Percentiles rank a stretch among this genome's conserved stretches.
These are phyloP conservation scores for Alternaria dauci DNA, from an alignment of 2,329 filamentous ascomycete genomes.

Conservation along the genomic window DNA sequence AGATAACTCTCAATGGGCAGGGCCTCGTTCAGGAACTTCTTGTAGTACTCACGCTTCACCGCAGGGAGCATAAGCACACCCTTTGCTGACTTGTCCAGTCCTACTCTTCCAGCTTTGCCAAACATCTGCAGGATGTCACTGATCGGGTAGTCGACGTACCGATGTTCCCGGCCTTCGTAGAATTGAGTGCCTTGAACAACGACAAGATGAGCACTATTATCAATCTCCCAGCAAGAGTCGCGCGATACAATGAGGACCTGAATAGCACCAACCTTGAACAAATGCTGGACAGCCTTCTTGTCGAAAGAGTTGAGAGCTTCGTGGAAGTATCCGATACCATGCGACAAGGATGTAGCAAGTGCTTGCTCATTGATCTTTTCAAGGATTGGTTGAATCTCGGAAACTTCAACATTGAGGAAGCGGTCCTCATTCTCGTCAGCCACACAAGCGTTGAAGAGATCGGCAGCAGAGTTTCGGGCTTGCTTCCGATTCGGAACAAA, in stretches of 20 bases:
- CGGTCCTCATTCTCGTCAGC: slow-evolving; percentile 92
- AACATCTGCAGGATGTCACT: slow-evolving; percentile 98
- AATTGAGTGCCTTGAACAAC: slow-evolving; percentile 98
- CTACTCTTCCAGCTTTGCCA: slow-evolving; percentile 83
- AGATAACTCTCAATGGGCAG: slow-evolving; percentile 94
- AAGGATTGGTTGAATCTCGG: slow-evolving; percentile 83
- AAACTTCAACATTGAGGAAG: slow-evolving; percentile 84
- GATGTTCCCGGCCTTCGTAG: slow-evolving; percentile 94
- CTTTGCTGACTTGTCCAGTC: slow-evolving; percentile 79
- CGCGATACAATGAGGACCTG: slow-evolving; percentile 84
- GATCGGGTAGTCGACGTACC: slow-evolving; percentile 95
- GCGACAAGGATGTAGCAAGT: slow-evolving; percentile 85
- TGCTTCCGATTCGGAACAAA: slow-evolving; percentile 96
- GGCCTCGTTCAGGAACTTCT: slow-evolving; percentile 97
- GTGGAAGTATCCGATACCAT: slow-evolving; percentile 97
- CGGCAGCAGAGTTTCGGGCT: slow-evolving; percentile 83
- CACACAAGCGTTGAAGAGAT: slow-evolving; percentile 85
- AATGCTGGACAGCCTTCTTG: slow-evolving; percentile 90
- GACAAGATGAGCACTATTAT: slow-evolving; percentile 86
- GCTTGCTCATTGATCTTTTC: slow-evolving; percentile 85
- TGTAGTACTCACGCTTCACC: slow-evolving; percentile 97
- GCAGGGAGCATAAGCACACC: slow-evolving; percentile 97
- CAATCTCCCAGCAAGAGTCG: slow-evolving; percentile 95
- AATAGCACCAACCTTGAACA: slow-evolving; percentile 88
- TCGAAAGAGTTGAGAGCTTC: slow-evolving; percentile 89